Evolutionary conservation across 345 rosid species (phyloP).

Genomic region (Geranium rotundifolium): DNA sequence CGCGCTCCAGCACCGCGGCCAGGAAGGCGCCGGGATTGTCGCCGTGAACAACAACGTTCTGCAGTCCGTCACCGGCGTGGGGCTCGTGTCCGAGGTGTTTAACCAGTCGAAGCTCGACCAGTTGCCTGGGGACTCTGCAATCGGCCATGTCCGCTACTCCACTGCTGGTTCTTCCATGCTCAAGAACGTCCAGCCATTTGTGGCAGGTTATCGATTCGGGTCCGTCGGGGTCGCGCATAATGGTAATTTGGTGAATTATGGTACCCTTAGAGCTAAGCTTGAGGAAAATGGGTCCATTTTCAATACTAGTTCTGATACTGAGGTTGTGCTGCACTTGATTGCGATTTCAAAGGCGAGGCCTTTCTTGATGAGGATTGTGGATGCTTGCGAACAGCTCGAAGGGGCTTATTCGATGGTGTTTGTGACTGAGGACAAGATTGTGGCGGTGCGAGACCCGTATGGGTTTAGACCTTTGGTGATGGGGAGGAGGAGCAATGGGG

Average conservation of each 20-base stretch:
- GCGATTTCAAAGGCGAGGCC: constrained; percentile 87
- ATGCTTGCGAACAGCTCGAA: constrained; percentile 75
- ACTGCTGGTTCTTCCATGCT: constrained; percentile 94
- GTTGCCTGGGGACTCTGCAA: constrained; percentile 72
- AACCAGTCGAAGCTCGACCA: constrained; percentile 74
- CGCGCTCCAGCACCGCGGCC: constrained; percentile 95
- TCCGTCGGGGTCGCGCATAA: constrained; percentile 93
- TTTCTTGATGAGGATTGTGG: constrained; percentile 78
- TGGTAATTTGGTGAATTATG: constrained; percentile 83
- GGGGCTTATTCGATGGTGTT: constrained; percentile 98
- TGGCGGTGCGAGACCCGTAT: constrained; percentile 77
- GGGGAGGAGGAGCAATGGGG: constrained; percentile 95
- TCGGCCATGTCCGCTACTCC: constrained; percentile 92
- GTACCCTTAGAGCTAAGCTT: constrained; percentile 45
- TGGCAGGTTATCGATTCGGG: constrained; percentile 82
- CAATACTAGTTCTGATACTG: constrained; percentile 90
- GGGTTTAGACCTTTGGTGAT: constrained; percentile 92
- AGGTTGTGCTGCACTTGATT: constrained; percentile 91
- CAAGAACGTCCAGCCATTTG: constrained; percentile 96
- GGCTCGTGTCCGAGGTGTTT: constrained; percentile 89
- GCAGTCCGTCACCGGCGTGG: constrained; percentile 85
- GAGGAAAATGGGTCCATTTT: constrained; percentile 90
- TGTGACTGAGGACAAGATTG: constrained; percentile 82
- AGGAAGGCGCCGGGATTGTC: constrained; percentile 98
- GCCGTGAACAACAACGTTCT: constrained; percentile 58